A percentile compares a stretch with the other conserved stretches of the same genome.
Evolutionary conservation across 2,329 filamentous ascomycete species (phyloP).

Genomic region (Penicillium crustosum): DNA sequence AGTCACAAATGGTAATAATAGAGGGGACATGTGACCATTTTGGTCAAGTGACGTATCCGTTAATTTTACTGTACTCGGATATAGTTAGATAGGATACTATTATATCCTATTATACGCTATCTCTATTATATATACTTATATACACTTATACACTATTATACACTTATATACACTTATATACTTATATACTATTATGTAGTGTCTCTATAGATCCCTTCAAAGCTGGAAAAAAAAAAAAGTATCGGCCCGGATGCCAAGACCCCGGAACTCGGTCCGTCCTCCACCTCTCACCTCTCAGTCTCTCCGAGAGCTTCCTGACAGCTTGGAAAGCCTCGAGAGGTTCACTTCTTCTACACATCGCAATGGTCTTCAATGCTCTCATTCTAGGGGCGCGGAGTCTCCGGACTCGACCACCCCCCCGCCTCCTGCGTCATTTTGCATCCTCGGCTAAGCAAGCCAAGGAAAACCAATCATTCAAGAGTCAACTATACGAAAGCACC

Average conservation of each 20-base stretch:
- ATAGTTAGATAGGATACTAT: neutral
- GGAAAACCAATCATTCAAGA: constrained; percentile 54
- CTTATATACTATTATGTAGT: neutral
- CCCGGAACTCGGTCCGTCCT: constrained; percentile 10
- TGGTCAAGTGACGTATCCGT: constrained; percentile 2
- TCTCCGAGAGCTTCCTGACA: neutral
- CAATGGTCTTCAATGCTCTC: constrained; percentile 24
- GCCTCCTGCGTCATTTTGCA: constrained; percentile 22
- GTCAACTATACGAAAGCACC: constrained; percentile 63
- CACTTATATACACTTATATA: neutral
- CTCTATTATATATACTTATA: too few relatives aligned
- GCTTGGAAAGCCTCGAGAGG: neutral
- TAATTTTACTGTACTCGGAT: too few relatives aligned
- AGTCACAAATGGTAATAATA: neutral
- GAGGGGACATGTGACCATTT: neutral
- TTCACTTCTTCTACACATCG: constrained; percentile 1
- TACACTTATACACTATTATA: neutral
- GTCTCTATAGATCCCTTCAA: too few relatives aligned
- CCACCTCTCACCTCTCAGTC: neutral
- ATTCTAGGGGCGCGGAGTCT: constrained; percentile 22
- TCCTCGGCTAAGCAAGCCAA: constrained; percentile 24
- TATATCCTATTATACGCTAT: too few relatives aligned
- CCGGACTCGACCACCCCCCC: constrained; percentile 10
- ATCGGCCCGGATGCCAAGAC: constrained; percentile 4
- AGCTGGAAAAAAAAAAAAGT: neutral